Evolutionary conservation across 208 protist genomes (phyloP), one percentile per base, ranked within the genome.

Genomic region (Phytomonas sp.): DNA sequence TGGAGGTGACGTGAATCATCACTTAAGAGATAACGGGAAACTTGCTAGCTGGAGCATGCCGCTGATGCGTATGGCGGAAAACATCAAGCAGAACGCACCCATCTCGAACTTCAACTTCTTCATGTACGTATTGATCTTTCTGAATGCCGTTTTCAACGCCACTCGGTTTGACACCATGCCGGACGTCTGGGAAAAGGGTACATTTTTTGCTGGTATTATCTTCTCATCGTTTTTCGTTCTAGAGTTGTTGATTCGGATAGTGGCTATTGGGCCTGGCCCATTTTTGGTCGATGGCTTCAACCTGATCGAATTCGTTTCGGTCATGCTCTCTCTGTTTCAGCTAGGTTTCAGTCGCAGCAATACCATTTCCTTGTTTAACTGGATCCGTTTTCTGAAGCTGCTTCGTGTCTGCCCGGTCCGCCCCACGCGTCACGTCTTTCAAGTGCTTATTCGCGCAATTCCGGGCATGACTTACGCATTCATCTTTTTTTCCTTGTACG

Each of bases 91-190:
- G 63, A 94, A 94, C 76, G 88, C 85, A 33, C 87, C 85, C 23
- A 77, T 90, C 67, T 94, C 89, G n/a, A 37, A 80, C 20, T 89
- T 95, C 75, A 81, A 83, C 70, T 76, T 73, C 62, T 74, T 94
- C 46, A 84, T 91, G 78, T 80, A 88, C 68, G 81, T 87, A 62
- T 72, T 94, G 68, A 86, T 97, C 60, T 73, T 97, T 71, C 74
- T 77, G 70, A 97, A 97, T 79, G 88, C 81, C 65, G 85, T 93
- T 51, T 93, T 95, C 78, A 93, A 95, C 72, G 89, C 92, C 37
- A 80, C 84, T 20, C 84, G 90, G 72, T 91, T 86, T 65, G 83
- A 93, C 77, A 87, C 74, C 37, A 86, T 92, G 80, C 84, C 90
- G 46, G 75, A 88, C 37, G 81, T 84, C 63, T 94, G 88, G 90